phyloP scores from a whole-genome alignment of 352 stramenopile species.

The Globisporangium splendens region DNA sequence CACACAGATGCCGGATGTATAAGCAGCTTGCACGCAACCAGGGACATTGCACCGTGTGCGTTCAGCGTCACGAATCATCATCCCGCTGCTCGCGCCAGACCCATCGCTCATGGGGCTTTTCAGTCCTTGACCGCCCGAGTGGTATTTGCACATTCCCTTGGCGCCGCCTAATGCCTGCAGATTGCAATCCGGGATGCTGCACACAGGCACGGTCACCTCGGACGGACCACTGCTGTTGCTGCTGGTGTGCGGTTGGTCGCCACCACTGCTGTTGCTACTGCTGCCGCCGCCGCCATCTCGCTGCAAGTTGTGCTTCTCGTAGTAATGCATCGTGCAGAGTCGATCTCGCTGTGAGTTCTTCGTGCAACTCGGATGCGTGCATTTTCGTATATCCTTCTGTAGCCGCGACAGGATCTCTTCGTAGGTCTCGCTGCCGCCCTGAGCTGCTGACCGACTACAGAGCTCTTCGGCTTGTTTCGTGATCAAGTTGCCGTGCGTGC shows the following conservation, averaged over 20 bases:
- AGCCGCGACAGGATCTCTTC: conserved; percentile 67
- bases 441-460: conserved; percentile 26
- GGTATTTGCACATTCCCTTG: conserved; percentile 29
- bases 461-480: conserved; percentile 73
- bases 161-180: conserved; percentile 5
- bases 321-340: conserved; percentile 81
- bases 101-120: conserved; percentile 10
- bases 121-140: conserved; percentile 16
- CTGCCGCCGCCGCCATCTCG: conserved; percentile 18
- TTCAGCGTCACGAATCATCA: conserved; percentile 23
- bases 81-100: conserved; percentile 10
- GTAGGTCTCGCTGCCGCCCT: conserved; percentile 33
- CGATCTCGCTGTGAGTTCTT: conserved; percentile 87
- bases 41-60: conserved; percentile 24
- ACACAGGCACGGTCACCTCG: conserved; percentile 1
- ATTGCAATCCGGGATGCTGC: conserved; percentile 22
- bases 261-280: neutral
- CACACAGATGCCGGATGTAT: conserved; percentile 44
- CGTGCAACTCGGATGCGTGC: conserved; percentile 71
- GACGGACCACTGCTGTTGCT: neutral
- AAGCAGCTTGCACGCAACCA: conserved; percentile 42
- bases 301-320: conserved; percentile 60
- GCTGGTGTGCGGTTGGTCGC: neutral
- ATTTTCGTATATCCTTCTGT: conserved; percentile 76
- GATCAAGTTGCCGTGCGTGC: conserved; percentile 81